Percentiles rank a stretch among this genome's conserved stretches.
These are phyloP conservation scores for Acrocalymma vagum DNA, from an alignment of 2,329 filamentous ascomycete genomes.

Conservation along the genomic window DNA sequence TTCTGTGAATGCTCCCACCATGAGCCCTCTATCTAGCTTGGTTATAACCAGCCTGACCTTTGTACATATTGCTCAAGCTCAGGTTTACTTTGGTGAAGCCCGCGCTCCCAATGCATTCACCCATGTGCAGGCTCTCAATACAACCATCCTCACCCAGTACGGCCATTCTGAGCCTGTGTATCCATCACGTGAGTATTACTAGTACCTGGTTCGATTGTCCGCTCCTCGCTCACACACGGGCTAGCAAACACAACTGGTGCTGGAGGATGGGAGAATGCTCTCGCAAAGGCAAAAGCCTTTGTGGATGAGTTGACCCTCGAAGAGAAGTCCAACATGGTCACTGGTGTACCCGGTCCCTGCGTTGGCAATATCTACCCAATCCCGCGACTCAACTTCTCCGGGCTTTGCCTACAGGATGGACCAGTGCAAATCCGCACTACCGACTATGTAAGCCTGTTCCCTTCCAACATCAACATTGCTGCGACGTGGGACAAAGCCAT, in stretches of 20 bases:
- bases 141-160: conserved; percentile 35
- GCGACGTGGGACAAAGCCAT: conserved; percentile 76
- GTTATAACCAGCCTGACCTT: too few relatives aligned
- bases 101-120: too few relatives aligned
- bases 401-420: conserved; percentile 50
- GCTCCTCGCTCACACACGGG: conserved; percentile 6
- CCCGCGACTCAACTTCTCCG: conserved; percentile 45
- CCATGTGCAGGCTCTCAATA: too few relatives aligned
- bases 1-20: too few relatives aligned
- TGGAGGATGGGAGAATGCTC: conserved; percentile 34
- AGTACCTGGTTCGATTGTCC: background rate
- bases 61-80: too few relatives aligned
- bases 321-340: conserved; percentile 53
- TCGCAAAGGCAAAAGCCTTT: conserved; percentile 47
- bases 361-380: conserved; percentile 47
- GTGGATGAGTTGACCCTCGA: conserved; percentile 51
- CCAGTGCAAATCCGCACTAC: conserved; percentile 41
- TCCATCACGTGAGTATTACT: conserved; percentile 30
- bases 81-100: too few relatives aligned
- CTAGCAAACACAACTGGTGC: conserved; percentile 33
- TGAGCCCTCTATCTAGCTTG: too few relatives aligned
- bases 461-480: conserved; percentile 54
- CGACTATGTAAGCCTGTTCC: conserved; percentile 40
- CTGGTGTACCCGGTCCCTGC: conserved; percentile 41
- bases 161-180: conserved; percentile 39